Conservation (phyloP, 805 yeast genomes). For the Kurtzmaniella cleridarum region DNA sequence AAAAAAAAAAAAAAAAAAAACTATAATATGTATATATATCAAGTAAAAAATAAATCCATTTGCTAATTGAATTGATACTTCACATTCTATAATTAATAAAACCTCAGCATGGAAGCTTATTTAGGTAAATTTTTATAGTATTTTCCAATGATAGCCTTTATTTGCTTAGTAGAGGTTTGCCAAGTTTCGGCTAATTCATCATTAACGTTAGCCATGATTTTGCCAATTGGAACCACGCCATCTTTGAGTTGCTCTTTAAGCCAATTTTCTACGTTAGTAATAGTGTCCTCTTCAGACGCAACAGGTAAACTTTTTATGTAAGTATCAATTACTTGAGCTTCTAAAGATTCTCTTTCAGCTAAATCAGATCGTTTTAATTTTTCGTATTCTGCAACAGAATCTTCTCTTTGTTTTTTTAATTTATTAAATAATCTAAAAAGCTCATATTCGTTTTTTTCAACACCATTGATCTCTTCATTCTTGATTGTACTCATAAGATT, state of each 20-base stretch:
- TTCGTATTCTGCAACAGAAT: constrained; percentile 44
- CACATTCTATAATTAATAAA: too few species aligned
- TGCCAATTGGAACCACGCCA: constrained; percentile 1
- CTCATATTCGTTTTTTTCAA: constrained; percentile 15
- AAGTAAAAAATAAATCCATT: too few species aligned
- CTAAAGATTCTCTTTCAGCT: constrained; percentile 47
- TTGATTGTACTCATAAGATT: constrained; percentile 17
- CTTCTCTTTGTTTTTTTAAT: constrained; percentile 43
- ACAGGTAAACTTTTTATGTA: constrained; percentile 41
- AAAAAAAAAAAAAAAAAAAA: too few species aligned
- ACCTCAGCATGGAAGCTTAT: background rate
- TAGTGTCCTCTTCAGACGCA: constrained; percentile 40
- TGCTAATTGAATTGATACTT: too few species aligned
- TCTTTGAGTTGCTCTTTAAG: background rate
- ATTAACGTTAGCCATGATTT: constrained; percentile 1
- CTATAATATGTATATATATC: too few species aligned
- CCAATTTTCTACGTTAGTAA: constrained; percentile 14
- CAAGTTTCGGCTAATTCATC: constrained; percentile 14
- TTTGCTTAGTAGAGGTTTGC: constrained; percentile 14
- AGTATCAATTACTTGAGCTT: constrained; percentile 36
- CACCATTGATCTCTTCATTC: constrained; percentile 20
- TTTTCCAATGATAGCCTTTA: constrained; percentile 14
- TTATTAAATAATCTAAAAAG: constrained; percentile 21
- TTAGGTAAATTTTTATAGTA: constrained; percentile 11
- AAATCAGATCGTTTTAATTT: constrained; percentile 46